phyloP scores from a whole-genome alignment of 345 rosid species.

The Murraya paniculata region DNA sequence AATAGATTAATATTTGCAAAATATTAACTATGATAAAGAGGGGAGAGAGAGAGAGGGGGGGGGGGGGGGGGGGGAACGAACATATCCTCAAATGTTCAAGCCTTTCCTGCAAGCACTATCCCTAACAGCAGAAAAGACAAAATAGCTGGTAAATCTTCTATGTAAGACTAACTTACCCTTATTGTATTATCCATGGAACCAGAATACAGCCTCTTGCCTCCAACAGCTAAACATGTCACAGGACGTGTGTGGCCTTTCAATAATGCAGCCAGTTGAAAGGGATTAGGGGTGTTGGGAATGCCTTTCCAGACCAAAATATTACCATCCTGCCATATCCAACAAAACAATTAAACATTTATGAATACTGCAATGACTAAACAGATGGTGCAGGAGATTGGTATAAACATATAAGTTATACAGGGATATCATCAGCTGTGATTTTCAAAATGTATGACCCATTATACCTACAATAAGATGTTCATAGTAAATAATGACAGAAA shows the following conservation, averaged over 20 bases:
- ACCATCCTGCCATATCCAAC: constrained; percentile 1
- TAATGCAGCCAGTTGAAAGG: constrained; percentile 4
- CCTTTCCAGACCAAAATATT: constrained; percentile 9
- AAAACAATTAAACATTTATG: background rate
- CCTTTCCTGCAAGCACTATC: background rate
- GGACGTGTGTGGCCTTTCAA: background rate
- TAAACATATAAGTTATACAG: background rate
- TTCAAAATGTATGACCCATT: background rate
- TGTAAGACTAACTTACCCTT: background rate
- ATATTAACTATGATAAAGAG: no score
- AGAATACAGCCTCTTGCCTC: constrained; percentile 12
- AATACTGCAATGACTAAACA: background rate
- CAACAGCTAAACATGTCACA: constrained; percentile 9
- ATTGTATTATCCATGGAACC: constrained; percentile 11
- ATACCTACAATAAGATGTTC: background rate
- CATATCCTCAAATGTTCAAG: background rate
- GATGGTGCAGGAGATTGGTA: background rate
- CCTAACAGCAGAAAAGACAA: background rate
- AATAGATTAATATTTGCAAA: background rate
- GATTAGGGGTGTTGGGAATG: background rate
- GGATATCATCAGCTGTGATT: background rate
- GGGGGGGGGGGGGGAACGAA: background rate
- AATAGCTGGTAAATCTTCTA: background rate
- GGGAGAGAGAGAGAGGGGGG: no score
- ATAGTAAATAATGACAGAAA: background rate